These are phyloP conservation scores for Xylaria sp. DNA, from an alignment of 2,329 filamentous ascomycete genomes.

Conservation along the genomic window DNA sequence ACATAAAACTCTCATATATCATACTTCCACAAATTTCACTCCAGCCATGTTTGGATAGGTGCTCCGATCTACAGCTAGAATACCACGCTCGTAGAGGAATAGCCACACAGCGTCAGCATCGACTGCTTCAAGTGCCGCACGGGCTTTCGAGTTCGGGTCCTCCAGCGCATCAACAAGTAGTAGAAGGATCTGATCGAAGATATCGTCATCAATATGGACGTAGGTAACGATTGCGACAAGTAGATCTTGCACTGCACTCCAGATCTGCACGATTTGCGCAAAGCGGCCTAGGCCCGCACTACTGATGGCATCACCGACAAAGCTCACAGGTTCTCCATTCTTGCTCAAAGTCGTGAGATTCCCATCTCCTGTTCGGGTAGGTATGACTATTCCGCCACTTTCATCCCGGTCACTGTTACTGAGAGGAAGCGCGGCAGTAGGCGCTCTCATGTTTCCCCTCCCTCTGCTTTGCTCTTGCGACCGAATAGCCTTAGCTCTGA, in stretches of 20 bases:
- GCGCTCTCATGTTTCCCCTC: slow-evolving; percentile 25
- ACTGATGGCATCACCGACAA: slow-evolving; percentile 14
- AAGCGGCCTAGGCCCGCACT: slow-evolving; percentile 64
- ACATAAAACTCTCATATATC: slow-evolving; percentile 2
- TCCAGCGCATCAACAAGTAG: slow-evolving; percentile 66
- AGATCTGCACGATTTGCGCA: slow-evolving; percentile 70
- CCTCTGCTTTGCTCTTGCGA: slow-evolving; percentile 22
- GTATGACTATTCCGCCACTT: slow-evolving; percentile 44
- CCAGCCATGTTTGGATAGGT: slow-evolving; percentile 57
- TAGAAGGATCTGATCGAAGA: slow-evolving; percentile 77
- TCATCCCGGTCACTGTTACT: slow-evolving; percentile 27
- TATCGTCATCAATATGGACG: slow-evolving; percentile 72
- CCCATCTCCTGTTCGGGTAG: slow-evolving; percentile 43
- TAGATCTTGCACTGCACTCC: slow-evolving; percentile 70
- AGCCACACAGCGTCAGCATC: slow-evolving; percentile 86
- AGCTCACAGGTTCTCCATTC: slow-evolving; percentile 29
- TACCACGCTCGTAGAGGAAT: slow-evolving; percentile 61
- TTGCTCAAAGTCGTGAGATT: slow-evolving; percentile 40
- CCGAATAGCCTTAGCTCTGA: slow-evolving; percentile 55
- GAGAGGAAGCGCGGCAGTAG: slow-evolving; percentile 5
- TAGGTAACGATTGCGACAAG: slow-evolving; percentile 70
- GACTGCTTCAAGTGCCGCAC: slow-evolving; percentile 67
- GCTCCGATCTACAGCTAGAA: slow-evolving; percentile 49
- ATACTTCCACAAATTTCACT: slow-evolving; percentile 51
- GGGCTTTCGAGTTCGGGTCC: slow-evolving; percentile 58